Evolutionary conservation across 768 basidiomycete genomes (phyloP).

Genomic region (Lentinula lateritia): DNA sequence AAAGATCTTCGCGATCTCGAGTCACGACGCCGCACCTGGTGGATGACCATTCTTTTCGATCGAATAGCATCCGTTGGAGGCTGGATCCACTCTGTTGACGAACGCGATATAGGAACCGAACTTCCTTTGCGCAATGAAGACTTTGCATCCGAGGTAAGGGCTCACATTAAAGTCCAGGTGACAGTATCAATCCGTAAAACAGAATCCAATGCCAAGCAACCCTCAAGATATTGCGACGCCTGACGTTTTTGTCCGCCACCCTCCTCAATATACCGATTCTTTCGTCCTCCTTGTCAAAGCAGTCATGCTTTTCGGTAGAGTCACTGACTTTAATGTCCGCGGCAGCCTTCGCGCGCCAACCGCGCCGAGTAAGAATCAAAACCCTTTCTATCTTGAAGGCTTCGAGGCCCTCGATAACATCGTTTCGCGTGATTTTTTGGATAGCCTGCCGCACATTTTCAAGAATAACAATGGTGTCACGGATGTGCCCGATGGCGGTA

Average conservation of each 20-base stretch:
- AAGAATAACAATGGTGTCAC: constrained; percentile 59
- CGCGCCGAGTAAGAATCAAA: constrained; percentile 64
- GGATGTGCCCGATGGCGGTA: constrained; percentile 51
- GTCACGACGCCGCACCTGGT: constrained; percentile 79
- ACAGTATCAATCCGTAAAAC: not conserved
- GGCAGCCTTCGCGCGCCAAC: constrained; percentile 63
- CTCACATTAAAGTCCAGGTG: not conserved
- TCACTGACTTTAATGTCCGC: constrained; percentile 82
- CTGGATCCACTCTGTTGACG: constrained; percentile 83
- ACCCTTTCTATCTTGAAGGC: constrained; percentile 61
- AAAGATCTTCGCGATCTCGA: constrained; percentile 73
- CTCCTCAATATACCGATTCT: constrained; percentile 75
- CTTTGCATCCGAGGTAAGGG: constrained; percentile 67
- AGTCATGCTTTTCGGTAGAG: constrained; percentile 78
- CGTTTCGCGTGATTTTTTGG: constrained; percentile 61
- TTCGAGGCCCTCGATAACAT: constrained; percentile 70
- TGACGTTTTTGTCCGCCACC: constrained; percentile 66
- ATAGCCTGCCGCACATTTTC: constrained; percentile 63
- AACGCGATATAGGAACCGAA: constrained; percentile 81
- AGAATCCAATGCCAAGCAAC: constrained; percentile 64
- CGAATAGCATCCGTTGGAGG: constrained; percentile 56
- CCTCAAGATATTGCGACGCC: constrained; percentile 65
- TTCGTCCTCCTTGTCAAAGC: constrained; percentile 79
- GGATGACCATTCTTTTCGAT: constrained; percentile 87
- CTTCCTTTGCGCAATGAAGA: constrained; percentile 70